Evolutionary conservation across 352 stramenopile genomes (phyloP), one percentile per base, ranked within the genome.

Genomic region (Globisporangium alternatum): DNA sequence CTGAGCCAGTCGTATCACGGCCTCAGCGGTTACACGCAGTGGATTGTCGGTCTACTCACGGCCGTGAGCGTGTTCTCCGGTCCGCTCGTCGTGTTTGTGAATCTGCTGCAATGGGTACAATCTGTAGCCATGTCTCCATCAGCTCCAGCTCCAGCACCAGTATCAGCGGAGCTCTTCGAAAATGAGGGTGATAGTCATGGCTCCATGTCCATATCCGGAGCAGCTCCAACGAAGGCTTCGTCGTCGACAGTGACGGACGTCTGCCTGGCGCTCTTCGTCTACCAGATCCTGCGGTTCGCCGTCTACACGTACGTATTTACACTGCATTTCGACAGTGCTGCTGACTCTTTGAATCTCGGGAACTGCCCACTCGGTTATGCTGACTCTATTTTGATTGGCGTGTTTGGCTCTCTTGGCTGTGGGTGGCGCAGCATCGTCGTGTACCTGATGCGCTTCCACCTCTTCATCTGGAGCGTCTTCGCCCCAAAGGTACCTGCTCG

Each of bases 401-500:
- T 70, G 22, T 66, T 15, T 54, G 21, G 30, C 5, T 54, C 12
- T n/a, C 13, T 28, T 39, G 33, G 8, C 10, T 39, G 8, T 39
- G 33, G 33, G 17, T 48, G 19, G 43, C 22, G 25, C 60, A 97
- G 86, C 12, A 64, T 87, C 12, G 76, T 97, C 44, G 83, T 97
- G 25, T 96, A 88, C 56, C 76, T 90, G 13, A 95, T 97, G 88
- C 85, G 89, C 43, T 94, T 94, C 65, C 89, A 97, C 67, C 72
- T 97, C 49, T 97, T 97, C 60, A 93, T 97, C 56, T 97, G 89
- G 89, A 96, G 88, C 43, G 89, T 97, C 6, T 97, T 96, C 48
- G 89, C 89, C 5, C 89, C 89, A 9, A 96, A 96, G 81, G 88
- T 96, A 67, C 30, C 37, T 47, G 31, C 21, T 21, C 41, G 48